Conservation (phyloP, 2,329 filamentous ascomycete species). For the Fusarium sp. region DNA sequence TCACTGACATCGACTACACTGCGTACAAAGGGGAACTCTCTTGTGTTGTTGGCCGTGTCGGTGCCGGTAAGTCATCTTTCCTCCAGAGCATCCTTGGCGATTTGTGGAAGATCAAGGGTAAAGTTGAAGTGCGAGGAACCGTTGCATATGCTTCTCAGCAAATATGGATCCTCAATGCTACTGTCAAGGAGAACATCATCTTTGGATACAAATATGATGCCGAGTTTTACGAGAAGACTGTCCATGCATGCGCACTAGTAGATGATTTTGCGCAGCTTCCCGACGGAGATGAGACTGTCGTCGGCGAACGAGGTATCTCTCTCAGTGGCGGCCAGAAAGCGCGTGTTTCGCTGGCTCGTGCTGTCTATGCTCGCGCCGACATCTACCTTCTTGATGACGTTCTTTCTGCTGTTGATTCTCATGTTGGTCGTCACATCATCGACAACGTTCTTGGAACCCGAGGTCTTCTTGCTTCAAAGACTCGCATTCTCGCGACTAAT, state of each 20-base stretch:
- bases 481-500: conserved; percentile 93
- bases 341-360: conserved; percentile 88
- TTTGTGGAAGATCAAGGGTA: conserved; percentile 87
- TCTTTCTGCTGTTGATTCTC: conserved; percentile 96
- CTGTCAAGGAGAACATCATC: conserved; percentile 95
- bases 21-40: conserved; percentile 93
- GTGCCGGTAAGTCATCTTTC: conserved; percentile 93
- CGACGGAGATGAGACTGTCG: conserved; percentile 95
- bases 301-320: conserved; percentile 96
- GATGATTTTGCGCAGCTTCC: conserved; percentile 94
- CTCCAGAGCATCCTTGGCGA: conserved; percentile 91
- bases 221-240: conserved; percentile 91
- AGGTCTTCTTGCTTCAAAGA: conserved; percentile 87
- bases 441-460: conserved; percentile 90
- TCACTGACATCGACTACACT: conserved; percentile 88
- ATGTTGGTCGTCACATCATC: conserved; percentile 94
- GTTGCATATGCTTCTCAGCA: conserved; percentile 94
- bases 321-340: conserved; percentile 97
- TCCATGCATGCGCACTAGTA: conserved; percentile 88
- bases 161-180: conserved; percentile 98
- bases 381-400: conserved; percentile 95
- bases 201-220: conserved; percentile 96
- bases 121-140: conserved; percentile 84
- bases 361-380: conserved; percentile 97
- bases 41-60: conserved; percentile 94